Conservation (phyloP, 2,329 filamentous ascomycete species). For the Acephala macrosclerotiorum region DNA sequence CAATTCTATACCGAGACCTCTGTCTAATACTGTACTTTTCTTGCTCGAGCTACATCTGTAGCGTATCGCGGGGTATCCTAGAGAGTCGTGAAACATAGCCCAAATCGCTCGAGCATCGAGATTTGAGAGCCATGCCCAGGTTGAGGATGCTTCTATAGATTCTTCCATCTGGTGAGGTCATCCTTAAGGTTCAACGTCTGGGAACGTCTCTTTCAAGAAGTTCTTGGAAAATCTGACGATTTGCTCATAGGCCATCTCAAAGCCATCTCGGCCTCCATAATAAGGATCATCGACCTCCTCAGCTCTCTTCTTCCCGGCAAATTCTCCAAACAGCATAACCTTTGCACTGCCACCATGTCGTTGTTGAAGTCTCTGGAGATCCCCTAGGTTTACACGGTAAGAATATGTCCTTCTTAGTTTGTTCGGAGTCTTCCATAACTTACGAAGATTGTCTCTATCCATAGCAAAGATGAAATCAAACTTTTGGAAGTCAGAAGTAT, state of each 20-base stretch:
- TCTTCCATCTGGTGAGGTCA: not conserved
- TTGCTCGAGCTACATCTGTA: not conserved
- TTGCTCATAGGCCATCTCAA: slow-evolving; percentile 88
- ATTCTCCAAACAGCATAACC: slow-evolving; percentile 86
- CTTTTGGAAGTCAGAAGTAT: slow-evolving; percentile 74
- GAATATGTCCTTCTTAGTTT: not conserved
- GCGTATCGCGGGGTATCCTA: slow-evolving; percentile 4
- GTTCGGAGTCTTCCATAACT: not conserved
- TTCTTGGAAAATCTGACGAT: slow-evolving; percentile 77
- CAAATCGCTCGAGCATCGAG: not conserved
- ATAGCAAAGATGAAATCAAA: slow-evolving; percentile 97
- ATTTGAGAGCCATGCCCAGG: not conserved
- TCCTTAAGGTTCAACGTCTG: slow-evolving; percentile 35
- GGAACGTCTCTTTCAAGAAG: slow-evolving; percentile 41
- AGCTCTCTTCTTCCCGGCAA: slow-evolving; percentile 68
- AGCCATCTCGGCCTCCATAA: slow-evolving; percentile 85
- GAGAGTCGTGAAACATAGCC: slow-evolving; percentile 2
- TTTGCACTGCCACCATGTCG: slow-evolving; percentile 65
- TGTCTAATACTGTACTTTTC: not conserved
- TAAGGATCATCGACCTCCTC: slow-evolving; percentile 90
- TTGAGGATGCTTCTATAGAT: not conserved
- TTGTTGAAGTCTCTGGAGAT: slow-evolving; percentile 67
- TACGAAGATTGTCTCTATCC: slow-evolving; percentile 75
- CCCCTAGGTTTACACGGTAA: slow-evolving; percentile 53
- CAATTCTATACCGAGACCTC: slow-evolving; percentile 2